Evolutionary conservation across 208 protist genomes (phyloP), one percentile per base, ranked within the genome.

Genomic region (Porcisia hertigi): DNA sequence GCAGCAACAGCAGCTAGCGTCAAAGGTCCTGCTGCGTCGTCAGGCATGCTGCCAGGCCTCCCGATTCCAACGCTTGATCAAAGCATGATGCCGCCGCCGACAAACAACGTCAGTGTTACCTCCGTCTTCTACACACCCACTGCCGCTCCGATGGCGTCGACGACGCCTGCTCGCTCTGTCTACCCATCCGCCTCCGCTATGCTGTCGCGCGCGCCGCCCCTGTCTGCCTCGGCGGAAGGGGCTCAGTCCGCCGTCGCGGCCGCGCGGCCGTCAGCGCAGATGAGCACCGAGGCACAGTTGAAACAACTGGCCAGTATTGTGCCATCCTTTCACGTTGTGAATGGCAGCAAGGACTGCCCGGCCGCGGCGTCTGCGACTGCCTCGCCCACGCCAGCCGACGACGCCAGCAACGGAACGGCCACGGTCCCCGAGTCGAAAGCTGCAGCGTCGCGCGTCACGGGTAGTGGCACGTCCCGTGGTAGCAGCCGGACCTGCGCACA

Each of bases 261-360:
- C 25, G 23, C 65, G 25, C 45, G 45, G 20, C 45, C 25, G 47
- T n/a, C 45, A 39, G 20, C 45, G 71, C 71, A 52, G 63, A 52
- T 71, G 75, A 77, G 59, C 69, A 82, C 66, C 18, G 73, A 77
- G 64, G 52, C 57, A 66, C 76, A 86, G 78, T 49, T 91, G 59
- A 52, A 85, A 77, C 67, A 90, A 63, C 73, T 94, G 18, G 83
- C 91, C 3, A 88, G 83, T 59, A 93, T 93, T 69, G 91, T 95
- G 36, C 84, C 86, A 23, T 91, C 86, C 45, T 77, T 93, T 63
- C 83, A 92, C 69, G 85, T 92, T 53, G 91, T 93, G 62, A 75
- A 80, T 45, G 73, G 69, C 7, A 71, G 70, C 9, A 76, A 85
- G n/a, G 54, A 39, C 9, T 36, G 67, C 45, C n/a, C 14, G 16